These are phyloP conservation scores for Mycena belliarum DNA, from an alignment of 768 basidiomycete species.

Conservation along the genomic window DNA sequence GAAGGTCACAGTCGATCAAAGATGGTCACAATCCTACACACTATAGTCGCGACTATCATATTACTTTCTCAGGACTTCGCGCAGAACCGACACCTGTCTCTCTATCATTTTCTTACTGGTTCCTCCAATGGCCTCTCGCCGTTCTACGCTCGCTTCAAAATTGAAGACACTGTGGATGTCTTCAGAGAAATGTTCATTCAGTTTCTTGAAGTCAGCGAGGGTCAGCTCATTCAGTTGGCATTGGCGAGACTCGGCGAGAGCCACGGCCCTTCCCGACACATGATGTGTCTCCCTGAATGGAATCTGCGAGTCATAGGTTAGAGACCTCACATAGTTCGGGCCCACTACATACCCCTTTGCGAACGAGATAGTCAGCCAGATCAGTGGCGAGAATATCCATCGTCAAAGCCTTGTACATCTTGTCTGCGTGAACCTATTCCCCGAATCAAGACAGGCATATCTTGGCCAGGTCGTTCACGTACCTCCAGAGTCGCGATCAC, in stretches of 20 bases:
- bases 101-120: conserved; percentile 83
- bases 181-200: conserved; percentile 76
- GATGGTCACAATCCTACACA: too few relatives aligned
- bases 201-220: conserved; percentile 73
- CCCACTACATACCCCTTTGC: conserved; percentile 95
- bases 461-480: conserved; percentile 26
- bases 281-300: conserved; percentile 99
- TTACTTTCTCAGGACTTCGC: conserved; percentile 48
- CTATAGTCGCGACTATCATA: too few relatives aligned
- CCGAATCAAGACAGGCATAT: neutral
- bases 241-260: conserved; percentile 82
- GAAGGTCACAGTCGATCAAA: too few relatives aligned
- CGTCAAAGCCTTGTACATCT: conserved; percentile 88
- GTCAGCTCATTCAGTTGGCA: conserved; percentile 83
- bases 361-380: conserved; percentile 96
- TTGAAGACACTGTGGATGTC: conserved; percentile 88
- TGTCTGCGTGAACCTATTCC: conserved; percentile 78
- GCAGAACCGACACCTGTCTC: conserved; percentile 79
- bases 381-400: conserved; percentile 99
- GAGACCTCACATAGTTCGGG: conserved; percentile 1
- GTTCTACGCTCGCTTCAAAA: conserved; percentile 94
- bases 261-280: conserved; percentile 94
- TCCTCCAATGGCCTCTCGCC: conserved; percentile 89
- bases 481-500: conserved; percentile 91
- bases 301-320: conserved; percentile 53